A percentile compares a stretch with the other conserved stretches of the same genome.
These are phyloP conservation scores for Entomortierella beljakovae DNA, from an alignment of 192 early-diverging fungal genomes.

Conservation along the genomic window DNA sequence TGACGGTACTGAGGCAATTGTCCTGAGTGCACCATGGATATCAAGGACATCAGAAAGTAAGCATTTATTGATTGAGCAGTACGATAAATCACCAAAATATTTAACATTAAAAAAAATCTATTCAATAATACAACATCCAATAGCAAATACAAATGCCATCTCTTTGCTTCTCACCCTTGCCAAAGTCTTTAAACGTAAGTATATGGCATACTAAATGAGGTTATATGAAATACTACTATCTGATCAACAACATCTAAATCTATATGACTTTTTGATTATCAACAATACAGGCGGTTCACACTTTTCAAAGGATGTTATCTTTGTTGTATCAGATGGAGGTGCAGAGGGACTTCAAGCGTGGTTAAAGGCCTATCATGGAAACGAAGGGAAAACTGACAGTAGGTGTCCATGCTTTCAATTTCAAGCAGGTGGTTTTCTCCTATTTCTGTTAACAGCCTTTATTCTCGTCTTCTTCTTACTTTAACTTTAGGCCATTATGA, in stretches of 20 bases:
- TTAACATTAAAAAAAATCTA: too few species aligned
- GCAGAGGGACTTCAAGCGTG: constrained; percentile 84
- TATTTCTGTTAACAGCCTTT: too few species aligned
- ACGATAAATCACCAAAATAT: neutral
- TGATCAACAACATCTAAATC: neutral
- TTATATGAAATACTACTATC: neutral
- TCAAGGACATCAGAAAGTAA: constrained; percentile 67
- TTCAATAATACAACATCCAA: too few species aligned
- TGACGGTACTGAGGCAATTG: constrained; percentile 90
- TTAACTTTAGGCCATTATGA: constrained; percentile 31
- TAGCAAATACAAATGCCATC: constrained; percentile 63
- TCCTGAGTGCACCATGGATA: constrained; percentile 86
- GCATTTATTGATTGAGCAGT: neutral
- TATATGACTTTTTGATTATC: constrained; percentile 20
- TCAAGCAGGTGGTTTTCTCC: neutral
- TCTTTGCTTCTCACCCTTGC: constrained; percentile 61
- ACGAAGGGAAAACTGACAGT: constrained; percentile 47
- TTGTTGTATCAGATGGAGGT: constrained; percentile 85
- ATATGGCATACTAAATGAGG: neutral
- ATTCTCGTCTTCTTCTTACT: too few species aligned
- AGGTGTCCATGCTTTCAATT: neutral
- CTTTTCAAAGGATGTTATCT: constrained; percentile 94
- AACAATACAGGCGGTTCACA: constrained; percentile 68
- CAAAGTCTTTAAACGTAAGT: constrained; percentile 67
- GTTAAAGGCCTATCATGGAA: constrained; percentile 92